Base-by-base conservation (phyloP, 2,329 filamentous ascomycete genomes). In the Pseudopithomyces chartarum region DNA sequence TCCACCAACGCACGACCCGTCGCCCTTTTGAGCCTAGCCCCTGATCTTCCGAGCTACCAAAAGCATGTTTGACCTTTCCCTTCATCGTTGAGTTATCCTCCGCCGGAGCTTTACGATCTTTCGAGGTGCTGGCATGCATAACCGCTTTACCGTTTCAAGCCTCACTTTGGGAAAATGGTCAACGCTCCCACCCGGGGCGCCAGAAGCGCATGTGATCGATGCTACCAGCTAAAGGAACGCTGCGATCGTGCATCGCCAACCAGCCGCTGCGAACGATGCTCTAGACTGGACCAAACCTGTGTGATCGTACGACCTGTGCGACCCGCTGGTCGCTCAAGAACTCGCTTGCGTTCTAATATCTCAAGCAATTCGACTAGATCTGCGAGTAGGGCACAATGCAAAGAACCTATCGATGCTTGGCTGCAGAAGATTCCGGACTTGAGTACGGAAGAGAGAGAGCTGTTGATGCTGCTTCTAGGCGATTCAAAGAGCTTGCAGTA, bases 201-300 rank as follows among this genome's bases (percentile, higher is more conserved):
- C 23, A 34, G 44, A 26, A 57, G 19, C 13, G 50, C 55, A 48
- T 57, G 55, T 33, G 55, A 57, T 39, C 51, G 50, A 40, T 57
- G 55, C 55, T 57, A 57, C 33, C 36, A 45, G 26, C 55, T 57
- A 32, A 57, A 57, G 23, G 55, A 57, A 34, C 55, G 55, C 20
- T 57, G 55, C 44, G 38, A 42, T 44, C 55, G 55, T 19, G 36
- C 33, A 29, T 54, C 55, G 13, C 5, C 15, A 8, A 50, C 29
- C 23, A n/a, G 17, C 22, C 50, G 36, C 20, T 57, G 55, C 48
- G 44, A 43, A 49, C 50, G 55, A 44, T 57, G 55, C 26, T n/a
- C 47, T 39, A 40, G 51, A 29, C 45, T 57, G 32, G 39, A 26
- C 8, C 55, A 49, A n/a, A 29, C 43, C 36, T 57, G 55, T 33